phyloP scores from a whole-genome alignment of 2,329 filamentous ascomycete genomes.

The Fusarium penzigii region DNA sequence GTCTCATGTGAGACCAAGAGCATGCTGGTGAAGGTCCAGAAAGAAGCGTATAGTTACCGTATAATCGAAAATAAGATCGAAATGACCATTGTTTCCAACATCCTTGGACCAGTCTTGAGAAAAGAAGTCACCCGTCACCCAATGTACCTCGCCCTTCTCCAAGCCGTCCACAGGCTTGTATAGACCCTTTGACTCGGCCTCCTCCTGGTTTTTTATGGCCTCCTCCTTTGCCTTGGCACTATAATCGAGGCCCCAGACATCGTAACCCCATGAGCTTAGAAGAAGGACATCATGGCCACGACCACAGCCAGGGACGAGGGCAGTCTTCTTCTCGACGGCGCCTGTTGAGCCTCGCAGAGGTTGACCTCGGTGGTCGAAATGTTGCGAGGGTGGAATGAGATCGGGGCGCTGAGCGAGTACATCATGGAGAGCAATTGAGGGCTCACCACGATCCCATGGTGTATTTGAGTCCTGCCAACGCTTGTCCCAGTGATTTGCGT shows the following conservation, averaged over 20 bases:
- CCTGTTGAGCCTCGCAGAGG: constrained; percentile 25
- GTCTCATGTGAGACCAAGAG: not conserved
- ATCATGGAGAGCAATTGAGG: constrained; percentile 56
- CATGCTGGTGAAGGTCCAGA: not conserved
- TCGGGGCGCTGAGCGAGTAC: constrained; percentile 47
- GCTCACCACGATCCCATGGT: constrained; percentile 59
- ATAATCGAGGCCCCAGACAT: constrained; percentile 74
- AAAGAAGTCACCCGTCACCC: constrained; percentile 69
- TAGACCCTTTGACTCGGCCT: constrained; percentile 39
- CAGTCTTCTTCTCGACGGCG: constrained; percentile 38
- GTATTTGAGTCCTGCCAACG: constrained; percentile 48
- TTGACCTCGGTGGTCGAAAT: constrained; percentile 33
- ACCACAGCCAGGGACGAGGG: constrained; percentile 80
- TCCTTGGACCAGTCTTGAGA: constrained; percentile 55
- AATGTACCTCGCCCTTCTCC: constrained; percentile 53
- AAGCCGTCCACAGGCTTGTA: constrained; percentile 43
- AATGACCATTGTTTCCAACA: constrained; percentile 46
- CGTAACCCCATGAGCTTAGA: constrained; percentile 73
- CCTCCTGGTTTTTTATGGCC: constrained; percentile 46
- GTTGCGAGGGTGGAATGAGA: constrained; percentile 42
- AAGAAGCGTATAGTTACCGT: constrained; percentile 44
- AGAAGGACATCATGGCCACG: constrained; percentile 79
- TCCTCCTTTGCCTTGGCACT: constrained; percentile 49
- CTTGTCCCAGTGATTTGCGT: constrained; percentile 46
- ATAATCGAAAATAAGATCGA: constrained; percentile 68